Conservation (phyloP, 1,284 basidiomycete genomes). For the Coriolopsis trogii region DNA sequence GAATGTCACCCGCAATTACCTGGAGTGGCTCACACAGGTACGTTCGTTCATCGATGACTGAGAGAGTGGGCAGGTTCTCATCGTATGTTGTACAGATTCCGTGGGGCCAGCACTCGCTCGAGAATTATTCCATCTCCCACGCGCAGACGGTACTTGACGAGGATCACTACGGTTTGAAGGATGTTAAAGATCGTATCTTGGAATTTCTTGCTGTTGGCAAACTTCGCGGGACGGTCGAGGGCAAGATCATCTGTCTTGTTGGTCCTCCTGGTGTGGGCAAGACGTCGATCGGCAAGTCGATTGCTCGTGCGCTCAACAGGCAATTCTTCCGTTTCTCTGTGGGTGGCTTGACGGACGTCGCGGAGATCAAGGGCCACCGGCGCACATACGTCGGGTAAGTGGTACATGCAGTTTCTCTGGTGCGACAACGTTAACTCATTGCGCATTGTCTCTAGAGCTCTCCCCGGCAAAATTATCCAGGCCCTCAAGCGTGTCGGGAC, state of each 20-base stretch:
- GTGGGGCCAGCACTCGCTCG: conserved; percentile 94
- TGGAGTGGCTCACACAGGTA: conserved; percentile 94
- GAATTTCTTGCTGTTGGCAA: conserved; percentile 99
- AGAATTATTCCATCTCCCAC: conserved; percentile 91
- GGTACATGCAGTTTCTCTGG: no score
- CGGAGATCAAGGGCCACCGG: conserved; percentile 98
- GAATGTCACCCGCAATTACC: conserved; percentile 95
- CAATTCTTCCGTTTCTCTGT: conserved; percentile 98
- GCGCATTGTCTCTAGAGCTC: conserved; percentile 64
- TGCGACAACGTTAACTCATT: no score
- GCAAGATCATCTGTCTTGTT: conserved; percentile 96
- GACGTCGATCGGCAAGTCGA: conserved; percentile 94
- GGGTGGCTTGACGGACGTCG: conserved; percentile 95
- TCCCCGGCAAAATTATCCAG: conserved; percentile 98
- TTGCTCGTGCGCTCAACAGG: conserved; percentile 82
- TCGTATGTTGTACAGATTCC: conserved; percentile 62
- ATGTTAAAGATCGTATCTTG: conserved; percentile 96
- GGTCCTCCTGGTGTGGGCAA: conserved; percentile 98
- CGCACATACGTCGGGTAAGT: conserved; percentile 92
- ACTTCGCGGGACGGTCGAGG: conserved; percentile 94
- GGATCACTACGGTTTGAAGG: conserved; percentile 95
- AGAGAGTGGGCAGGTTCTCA: neutral
- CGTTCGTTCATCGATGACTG: conserved; percentile 12
- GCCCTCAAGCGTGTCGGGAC: conserved; percentile 96
- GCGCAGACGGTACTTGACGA: conserved; percentile 90